phyloP scores from a whole-genome alignment of 257 asterid species.

The Cynanchum wilfordii region DNA sequence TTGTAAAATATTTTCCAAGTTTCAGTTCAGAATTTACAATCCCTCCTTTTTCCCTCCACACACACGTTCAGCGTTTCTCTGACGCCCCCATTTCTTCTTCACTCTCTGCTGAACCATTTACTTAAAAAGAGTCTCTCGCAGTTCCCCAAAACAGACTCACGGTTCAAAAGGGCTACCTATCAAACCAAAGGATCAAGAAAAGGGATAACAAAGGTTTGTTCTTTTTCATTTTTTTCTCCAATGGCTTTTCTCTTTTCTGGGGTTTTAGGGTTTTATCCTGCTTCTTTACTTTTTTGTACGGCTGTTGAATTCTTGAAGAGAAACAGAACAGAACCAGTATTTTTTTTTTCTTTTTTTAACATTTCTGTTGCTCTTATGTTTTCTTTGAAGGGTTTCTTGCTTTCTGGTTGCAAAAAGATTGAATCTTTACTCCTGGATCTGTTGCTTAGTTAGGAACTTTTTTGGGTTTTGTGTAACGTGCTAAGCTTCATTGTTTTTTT shows the following conservation, averaged over 20 bases:
- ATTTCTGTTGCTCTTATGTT: background rate
- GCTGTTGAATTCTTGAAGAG: background rate
- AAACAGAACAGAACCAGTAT: background rate
- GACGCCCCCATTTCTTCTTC: background rate
- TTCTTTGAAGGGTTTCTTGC: background rate
- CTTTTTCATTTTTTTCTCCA: background rate
- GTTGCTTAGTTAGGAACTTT: background rate
- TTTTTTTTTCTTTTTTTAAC: background rate
- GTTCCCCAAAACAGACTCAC: background rate
- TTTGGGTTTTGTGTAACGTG: background rate
- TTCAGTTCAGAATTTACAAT: constrained; percentile 11
- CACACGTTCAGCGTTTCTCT: background rate
- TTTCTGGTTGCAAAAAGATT: background rate
- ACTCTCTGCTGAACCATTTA: background rate
- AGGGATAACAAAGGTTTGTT: background rate
- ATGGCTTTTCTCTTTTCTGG: constrained; percentile 7
- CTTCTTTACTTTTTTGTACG: background rate
- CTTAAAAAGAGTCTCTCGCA: background rate
- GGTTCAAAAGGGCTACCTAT: background rate
- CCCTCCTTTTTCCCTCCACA: constrained; percentile 16
- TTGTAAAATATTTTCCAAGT: background rate
- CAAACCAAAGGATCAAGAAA: constrained; percentile 4
- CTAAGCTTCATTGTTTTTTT: background rate
- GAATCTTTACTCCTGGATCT: constrained; percentile 8
- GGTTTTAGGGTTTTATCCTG: constrained; percentile 16